Evolutionary conservation across 768 basidiomycete genomes (phyloP), one percentile per base, ranked within the genome.

Genomic region (Xerocomellus chrysenteron): DNA sequence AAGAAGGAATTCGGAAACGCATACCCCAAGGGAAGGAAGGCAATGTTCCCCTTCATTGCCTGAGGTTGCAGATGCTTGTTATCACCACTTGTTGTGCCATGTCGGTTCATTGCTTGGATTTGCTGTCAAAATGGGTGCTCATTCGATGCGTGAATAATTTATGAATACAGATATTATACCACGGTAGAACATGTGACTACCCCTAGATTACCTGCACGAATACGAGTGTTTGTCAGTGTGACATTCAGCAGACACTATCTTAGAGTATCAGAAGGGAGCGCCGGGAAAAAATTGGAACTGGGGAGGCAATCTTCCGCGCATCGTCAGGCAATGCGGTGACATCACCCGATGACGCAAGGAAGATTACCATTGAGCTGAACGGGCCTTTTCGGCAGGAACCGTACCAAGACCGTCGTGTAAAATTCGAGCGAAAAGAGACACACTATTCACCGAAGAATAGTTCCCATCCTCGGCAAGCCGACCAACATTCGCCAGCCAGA

Each of bases 1-100:
- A 91, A 86, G 79, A 94, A 88, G 68, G 96, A 99, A 71, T 97
- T 98, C 63, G 94, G 94, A 35, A 86, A 84, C 62, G 83, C 87
- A 55, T 96, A 93, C 67, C 94, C 84, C 43, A 80, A 75, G 62
- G 75, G 73, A 21, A 78, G 94, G 71, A 92, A 87, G 72, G 86
- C 84, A 36, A 85, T 96, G 71, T 77, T 93, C 63, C 94, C 94
- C 0, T 88, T 87, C 43, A 58, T 71, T 42, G 70, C 71, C 14
- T 71, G 51, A 48, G 9, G 4, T 0, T 5, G 8, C 5, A 3
- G 7, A 21, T 1, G 21, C 6, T 19, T 19, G 10, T 19, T 16
- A 12, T 11, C 28, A 17, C 21, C 14, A 10, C n/a, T 24, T 36
- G 21, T 26, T 44, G 14, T 9, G 26, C 4, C 2, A 28, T 28